These are phyloP conservation scores for Leucosporidium yakuticum DNA, from an alignment of 768 basidiomycete genomes.

Conservation along the genomic window DNA sequence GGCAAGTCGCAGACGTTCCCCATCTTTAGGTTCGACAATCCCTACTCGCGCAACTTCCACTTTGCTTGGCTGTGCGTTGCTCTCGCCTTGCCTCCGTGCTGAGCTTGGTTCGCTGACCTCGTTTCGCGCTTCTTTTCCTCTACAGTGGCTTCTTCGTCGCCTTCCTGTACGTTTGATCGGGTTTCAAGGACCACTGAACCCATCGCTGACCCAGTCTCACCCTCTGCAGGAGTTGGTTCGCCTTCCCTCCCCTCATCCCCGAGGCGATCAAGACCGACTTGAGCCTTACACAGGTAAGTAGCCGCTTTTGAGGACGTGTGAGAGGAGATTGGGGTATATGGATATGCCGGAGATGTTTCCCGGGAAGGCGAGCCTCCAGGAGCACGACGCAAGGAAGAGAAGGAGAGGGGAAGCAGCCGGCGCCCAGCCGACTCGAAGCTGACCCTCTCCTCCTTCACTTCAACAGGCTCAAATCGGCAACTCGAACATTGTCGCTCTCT, in stretches of 20 bases:
- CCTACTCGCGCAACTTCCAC: slow-evolving; percentile 53
- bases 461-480: slow-evolving; percentile 46
- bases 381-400: no score
- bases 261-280: slow-evolving; percentile 56
- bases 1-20: slow-evolving; percentile 54
- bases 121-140: slow-evolving; percentile 37
- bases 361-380: no score
- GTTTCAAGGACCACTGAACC: neutral
- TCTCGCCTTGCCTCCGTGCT: slow-evolving; percentile 30
- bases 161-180: slow-evolving; percentile 41
- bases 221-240: slow-evolving; percentile 50
- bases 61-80: slow-evolving; percentile 25
- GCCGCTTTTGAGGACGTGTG: no score
- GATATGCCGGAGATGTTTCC: no score
- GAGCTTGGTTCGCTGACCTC: slow-evolving; percentile 25
- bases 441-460: no score
- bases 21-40: slow-evolving; percentile 50
- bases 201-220: neutral
- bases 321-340: no score
- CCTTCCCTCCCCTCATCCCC: slow-evolving; percentile 58
- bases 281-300: slow-evolving; percentile 44
- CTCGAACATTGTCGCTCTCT: slow-evolving; percentile 24
- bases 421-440: no score
- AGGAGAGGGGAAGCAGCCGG: no score
- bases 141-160: slow-evolving; percentile 51